Evolutionary conservation across 2,329 filamentous ascomycete genomes (phyloP).

Genomic region (Coleophoma eucalyptorum): DNA sequence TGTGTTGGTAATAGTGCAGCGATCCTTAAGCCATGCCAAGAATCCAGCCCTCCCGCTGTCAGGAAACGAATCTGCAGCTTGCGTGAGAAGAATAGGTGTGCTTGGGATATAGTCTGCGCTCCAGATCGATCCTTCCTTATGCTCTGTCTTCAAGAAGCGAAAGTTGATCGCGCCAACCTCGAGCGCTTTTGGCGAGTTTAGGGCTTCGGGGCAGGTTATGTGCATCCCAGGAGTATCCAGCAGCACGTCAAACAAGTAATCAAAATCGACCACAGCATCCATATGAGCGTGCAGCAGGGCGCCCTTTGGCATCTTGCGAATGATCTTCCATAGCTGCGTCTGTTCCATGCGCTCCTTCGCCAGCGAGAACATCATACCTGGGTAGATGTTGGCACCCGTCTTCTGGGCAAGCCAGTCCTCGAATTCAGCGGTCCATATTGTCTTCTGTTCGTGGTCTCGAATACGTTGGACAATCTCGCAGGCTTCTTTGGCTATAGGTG

Average conservation of each 20-base stretch:
- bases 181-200: conserved; percentile 50
- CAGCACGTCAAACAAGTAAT: conserved; percentile 71
- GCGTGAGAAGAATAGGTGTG: conserved; percentile 32
- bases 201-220: conserved; percentile 52
- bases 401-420: conserved; percentile 66
- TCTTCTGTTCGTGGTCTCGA: conserved; percentile 69
- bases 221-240: conserved; percentile 72
- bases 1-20: conserved; percentile 66
- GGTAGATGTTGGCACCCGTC: conserved; percentile 64
- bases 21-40: conserved; percentile 69
- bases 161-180: conserved; percentile 58
- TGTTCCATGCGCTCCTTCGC: conserved; percentile 83
- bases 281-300: conserved; percentile 81
- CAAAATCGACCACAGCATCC: conserved; percentile 86
- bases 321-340: conserved; percentile 81
- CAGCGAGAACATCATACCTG: conserved; percentile 90
- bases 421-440: conserved; percentile 71
- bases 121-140: conserved; percentile 58
- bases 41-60: conserved; percentile 69
- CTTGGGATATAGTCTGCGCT: conserved; percentile 51
- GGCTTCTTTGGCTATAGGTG: conserved; percentile 73
- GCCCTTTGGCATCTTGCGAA: conserved; percentile 86
- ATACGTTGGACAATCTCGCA: conserved; percentile 78
- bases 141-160: conserved; percentile 46
- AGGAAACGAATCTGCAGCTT: conserved; percentile 72